Base-by-base conservation (phyloP, 2,329 filamentous ascomycete genomes). In the Calonectria leucothoes region DNA sequence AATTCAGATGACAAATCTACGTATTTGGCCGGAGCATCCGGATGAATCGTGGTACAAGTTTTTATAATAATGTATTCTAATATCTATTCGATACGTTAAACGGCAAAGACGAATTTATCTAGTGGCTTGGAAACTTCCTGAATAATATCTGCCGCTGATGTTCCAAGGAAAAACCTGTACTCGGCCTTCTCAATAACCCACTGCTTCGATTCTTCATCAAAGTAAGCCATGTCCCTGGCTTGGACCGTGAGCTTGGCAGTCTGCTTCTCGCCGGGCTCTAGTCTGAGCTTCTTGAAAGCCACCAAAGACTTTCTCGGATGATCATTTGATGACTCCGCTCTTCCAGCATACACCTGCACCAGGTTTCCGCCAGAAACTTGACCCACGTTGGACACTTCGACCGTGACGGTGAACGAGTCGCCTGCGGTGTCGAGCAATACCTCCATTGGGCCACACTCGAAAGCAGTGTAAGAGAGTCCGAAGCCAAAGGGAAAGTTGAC, bases 371-470 rank as follows among this genome's bases (percentile, higher is more conserved):
- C 90, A 1, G 82, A 79, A 0, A 86, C 75, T 0, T 76, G 78
- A 10, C 92, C 92, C 1, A 86, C 90, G 82, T 94, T 94, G 61
- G 85, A 87, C 27, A 94, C 85, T 0, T 77, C 66, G 0, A 91
- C 87, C 2, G 86, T 84, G 12, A 75, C 52, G 2, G 49, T 89
- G 87, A 49, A 71, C 5, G 45, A 33, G 20, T 67, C 52, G 4
- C 35, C 57, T 1, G n/a, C n/a, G 83, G 39, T 7, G 3, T 37
- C 33, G 31, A 55, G 25, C 2, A 31, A 31, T 11, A 74, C 55
- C 5, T 31, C 17, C 33, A 76, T 39, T 1, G 64, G 86, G 83
- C 6, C 86, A 86, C 51, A 78, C 25, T 45, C 11, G 31, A 75
- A 75, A 11, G 68, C 51, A 6, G 73, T 75, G 31, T 75, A 75